Conservation (phyloP, 2,329 filamentous ascomycete species). For the Dothistroma pini region DNA sequence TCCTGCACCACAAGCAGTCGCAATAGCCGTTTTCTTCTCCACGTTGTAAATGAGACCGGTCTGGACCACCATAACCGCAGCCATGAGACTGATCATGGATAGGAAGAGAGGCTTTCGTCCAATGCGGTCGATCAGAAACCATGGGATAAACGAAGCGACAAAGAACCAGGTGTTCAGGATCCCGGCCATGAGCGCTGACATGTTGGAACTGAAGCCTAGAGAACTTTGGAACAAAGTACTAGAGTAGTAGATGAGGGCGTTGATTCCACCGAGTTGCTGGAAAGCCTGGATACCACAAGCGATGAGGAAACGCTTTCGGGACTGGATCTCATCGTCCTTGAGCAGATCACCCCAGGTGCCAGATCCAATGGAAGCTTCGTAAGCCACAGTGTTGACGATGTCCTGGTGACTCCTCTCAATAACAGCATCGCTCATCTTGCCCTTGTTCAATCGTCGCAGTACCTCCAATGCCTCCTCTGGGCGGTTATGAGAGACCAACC, state of each 20-base stretch:
- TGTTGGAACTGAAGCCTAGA: conserved; percentile 24
- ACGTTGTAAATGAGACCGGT: conserved; percentile 40
- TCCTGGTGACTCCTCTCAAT: conserved; percentile 26
- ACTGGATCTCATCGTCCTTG: conserved; percentile 30
- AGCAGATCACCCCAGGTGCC: conserved; percentile 33
- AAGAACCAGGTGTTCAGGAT: conserved; percentile 49
- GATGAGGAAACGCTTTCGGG: conserved; percentile 28
- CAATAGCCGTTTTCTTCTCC: conserved; percentile 27
- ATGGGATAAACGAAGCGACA: conserved; percentile 46
- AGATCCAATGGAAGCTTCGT: conserved; percentile 36
- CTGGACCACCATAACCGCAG: conserved; percentile 62
- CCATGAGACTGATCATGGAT: conserved; percentile 44
- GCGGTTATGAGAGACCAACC: conserved; percentile 41
- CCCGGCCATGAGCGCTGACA: conserved; percentile 32
- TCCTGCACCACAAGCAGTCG: conserved; percentile 23
- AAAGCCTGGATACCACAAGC: conserved; percentile 30
- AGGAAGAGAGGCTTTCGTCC: conserved; percentile 33
- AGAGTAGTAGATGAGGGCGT: conserved; percentile 32
- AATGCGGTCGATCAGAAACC: conserved; percentile 40
- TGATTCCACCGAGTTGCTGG: conserved; percentile 32
- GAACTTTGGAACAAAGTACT: conserved; percentile 30
- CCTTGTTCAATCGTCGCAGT: conserved; percentile 26
- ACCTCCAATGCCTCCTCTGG: conserved; percentile 39
- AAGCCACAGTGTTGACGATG: conserved; percentile 29
- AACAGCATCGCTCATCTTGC: conserved; percentile 26